Base-by-base conservation (phyloP, 2,329 filamentous ascomycete species). In the Colletotrichum paranaense region DNA sequence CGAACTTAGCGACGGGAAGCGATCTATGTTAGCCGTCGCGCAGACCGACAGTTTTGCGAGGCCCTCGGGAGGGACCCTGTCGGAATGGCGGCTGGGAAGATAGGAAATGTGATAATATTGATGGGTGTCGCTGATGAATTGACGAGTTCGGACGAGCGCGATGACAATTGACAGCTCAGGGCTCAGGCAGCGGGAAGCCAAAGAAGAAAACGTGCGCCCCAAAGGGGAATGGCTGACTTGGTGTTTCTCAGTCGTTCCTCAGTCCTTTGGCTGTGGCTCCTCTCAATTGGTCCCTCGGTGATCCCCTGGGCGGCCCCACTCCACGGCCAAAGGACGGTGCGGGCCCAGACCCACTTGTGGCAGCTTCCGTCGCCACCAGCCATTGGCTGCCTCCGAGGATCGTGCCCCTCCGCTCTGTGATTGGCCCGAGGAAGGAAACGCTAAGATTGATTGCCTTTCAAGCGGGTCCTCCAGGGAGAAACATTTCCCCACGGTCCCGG, bases 371-470 rank as follows among this genome's bases (percentile, higher is more conserved):
- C 8, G 16, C 22, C 49, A n/a, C 62, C 32, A 24, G n/a, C 11
- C 16, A 42, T 56, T 42, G 62, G 62, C 52, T 65, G 62, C 62
- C 62, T 65, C 62, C 32, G 1, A 22, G 4, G 1, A 49, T 49
- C 9, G 7, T 5, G 19, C 22, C 52, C 6, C 16, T 42, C 22
- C 1, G 12, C 3, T 16, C n/a, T 65, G n/a, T 65, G 0, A 65
- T 65, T 65, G 52, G 62, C 1, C 2, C 5, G 0, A 5, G 0
- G 1, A 1, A 1, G 2, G 0, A 7, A 5, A 7, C 22, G 30
- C 62, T 64, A 56, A 46, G 14, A 16, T 16, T 6, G 35, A 56
- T 56, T 52, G 59, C 8, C 59, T 62, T 52, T 24, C 1, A 22
- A 14, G 52, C 42, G 4, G 38, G 12, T 19, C 38, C 5, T 19